Evolutionary conservation across 2,329 filamentous ascomycete genomes (phyloP).

Genomic region (Venturia effusa): DNA sequence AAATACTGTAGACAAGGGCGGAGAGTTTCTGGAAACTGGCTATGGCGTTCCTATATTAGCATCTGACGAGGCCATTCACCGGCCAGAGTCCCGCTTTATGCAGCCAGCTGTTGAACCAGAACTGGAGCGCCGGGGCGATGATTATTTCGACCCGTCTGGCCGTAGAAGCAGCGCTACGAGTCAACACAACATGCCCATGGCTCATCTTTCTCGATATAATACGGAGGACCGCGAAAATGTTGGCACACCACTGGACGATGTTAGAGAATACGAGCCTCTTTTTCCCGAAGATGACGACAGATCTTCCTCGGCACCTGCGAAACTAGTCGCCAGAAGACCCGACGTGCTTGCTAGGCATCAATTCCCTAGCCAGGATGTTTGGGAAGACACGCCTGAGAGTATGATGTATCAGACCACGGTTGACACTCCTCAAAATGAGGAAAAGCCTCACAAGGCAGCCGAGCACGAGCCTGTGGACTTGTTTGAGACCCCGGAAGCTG

Average conservation of each 20-base stretch:
- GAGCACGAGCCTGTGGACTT: constrained; percentile 18
- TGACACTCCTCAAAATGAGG: constrained; percentile 60
- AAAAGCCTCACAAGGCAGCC: constrained; percentile 35
- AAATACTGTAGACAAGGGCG: constrained; percentile 35
- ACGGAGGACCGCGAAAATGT: constrained; percentile 46
- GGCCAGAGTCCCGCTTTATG: constrained; percentile 55
- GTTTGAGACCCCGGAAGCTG: constrained; percentile 38
- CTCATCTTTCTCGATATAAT: constrained; percentile 32
- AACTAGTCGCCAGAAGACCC: constrained; percentile 34
- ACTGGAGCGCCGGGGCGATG: constrained; percentile 42
- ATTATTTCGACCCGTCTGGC: constrained; percentile 20
- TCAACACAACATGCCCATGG: constrained; percentile 4
- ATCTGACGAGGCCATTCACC: constrained; percentile 73
- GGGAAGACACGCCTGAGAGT: constrained; percentile 91
- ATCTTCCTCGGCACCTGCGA: background rate
- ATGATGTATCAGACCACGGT: constrained; percentile 69
- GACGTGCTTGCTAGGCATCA: constrained; percentile 40
- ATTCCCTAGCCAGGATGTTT: constrained; percentile 92
- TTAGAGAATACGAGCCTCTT: constrained; percentile 88
- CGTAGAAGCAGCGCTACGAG: constrained; percentile 1
- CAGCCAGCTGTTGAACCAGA: constrained; percentile 75
- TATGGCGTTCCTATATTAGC: constrained; percentile 66
- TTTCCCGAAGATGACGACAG: constrained; percentile 66
- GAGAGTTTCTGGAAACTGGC: constrained; percentile 47
- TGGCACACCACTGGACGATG: constrained; percentile 69